These are phyloP conservation scores for Suillus subalutaceus DNA, from an alignment of 768 basidiomycete genomes.

Conservation along the genomic window DNA sequence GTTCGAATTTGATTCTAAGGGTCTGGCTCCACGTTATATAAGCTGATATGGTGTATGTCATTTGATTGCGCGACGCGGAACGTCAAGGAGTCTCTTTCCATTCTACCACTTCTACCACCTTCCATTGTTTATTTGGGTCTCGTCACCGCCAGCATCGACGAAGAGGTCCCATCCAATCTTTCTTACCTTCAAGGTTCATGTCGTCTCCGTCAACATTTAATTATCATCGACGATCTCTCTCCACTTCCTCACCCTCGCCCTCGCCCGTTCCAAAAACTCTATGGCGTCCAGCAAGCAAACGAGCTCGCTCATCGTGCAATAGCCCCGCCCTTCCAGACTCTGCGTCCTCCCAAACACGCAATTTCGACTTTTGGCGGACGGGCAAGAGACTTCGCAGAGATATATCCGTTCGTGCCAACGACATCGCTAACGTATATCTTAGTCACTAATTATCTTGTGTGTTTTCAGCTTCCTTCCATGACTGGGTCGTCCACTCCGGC, in stretches of 20 bases:
- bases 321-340: slow-evolving; percentile 37
- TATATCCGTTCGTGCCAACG: slow-evolving; percentile 41
- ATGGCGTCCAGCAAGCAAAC: slow-evolving; percentile 51
- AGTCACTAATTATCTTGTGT: slow-evolving; percentile 13
- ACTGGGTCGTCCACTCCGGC: slow-evolving; percentile 33
- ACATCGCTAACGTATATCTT: slow-evolving; percentile 10
- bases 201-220: slow-evolving; percentile 37
- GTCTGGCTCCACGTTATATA: slow-evolving; percentile 3
- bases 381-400: slow-evolving; percentile 58
- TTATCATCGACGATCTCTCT: slow-evolving; percentile 58
- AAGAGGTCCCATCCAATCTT: slow-evolving; percentile 8
- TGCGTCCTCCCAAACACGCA: slow-evolving; percentile 48
- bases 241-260: slow-evolving; percentile 41
- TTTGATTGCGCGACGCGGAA: slow-evolving; percentile 9
- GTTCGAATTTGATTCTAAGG: neutral
- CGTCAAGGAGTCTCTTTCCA: slow-evolving; percentile 5
- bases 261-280: slow-evolving; percentile 39
- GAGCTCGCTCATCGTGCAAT: slow-evolving; percentile 46
- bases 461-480: slow-evolving; percentile 19
- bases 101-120: slow-evolving; percentile 3
- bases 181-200: slow-evolving; percentile 26
- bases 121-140: slow-evolving; percentile 18
- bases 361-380: slow-evolving; percentile 54
- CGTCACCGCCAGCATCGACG: slow-evolving; percentile 25
- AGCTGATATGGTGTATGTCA: neutral